A percentile compares a stretch with the other conserved stretches of the same genome.
Evolutionary conservation across 768 basidiomycete genomes (phyloP).

Genomic region (Lactarius indigo): DNA sequence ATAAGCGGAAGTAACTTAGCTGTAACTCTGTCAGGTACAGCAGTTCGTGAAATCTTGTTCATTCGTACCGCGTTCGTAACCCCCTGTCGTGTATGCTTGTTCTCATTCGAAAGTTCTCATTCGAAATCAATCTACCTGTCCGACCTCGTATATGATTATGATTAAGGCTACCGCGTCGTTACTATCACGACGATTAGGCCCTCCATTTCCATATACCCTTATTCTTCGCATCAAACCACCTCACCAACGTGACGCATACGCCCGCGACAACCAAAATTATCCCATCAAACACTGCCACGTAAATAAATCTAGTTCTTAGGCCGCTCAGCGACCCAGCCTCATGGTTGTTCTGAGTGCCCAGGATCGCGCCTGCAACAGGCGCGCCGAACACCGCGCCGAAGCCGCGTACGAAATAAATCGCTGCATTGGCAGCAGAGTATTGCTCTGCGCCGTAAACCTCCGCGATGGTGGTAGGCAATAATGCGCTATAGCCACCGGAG

Average conservation of each 20-base stretch:
- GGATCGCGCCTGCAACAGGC: slow-evolving; percentile 41
- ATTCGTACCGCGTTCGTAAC: not conserved
- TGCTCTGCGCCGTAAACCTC: slow-evolving; percentile 44
- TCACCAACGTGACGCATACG: slow-evolving; percentile 39
- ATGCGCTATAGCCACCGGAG: slow-evolving; percentile 44
- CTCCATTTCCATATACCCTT: slow-evolving; percentile 42
- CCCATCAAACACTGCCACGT: slow-evolving; percentile 40
- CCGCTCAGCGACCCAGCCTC: not conserved
- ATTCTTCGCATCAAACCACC: slow-evolving; percentile 41
- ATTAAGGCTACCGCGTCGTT: slow-evolving; percentile 1
- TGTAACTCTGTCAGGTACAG: not conserved
- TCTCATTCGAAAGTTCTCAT: too few relatives aligned
- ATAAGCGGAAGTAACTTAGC: slow-evolving; percentile 44
- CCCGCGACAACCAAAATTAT: slow-evolving; percentile 36
- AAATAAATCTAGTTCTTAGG: slow-evolving; percentile 35
- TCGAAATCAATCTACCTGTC: not conserved
- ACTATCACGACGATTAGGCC: slow-evolving; percentile 29
- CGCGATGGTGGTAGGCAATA: slow-evolving; percentile 42
- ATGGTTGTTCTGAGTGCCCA: slow-evolving; percentile 31
- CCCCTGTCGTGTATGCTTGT: not conserved
- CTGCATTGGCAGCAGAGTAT: slow-evolving; percentile 41
- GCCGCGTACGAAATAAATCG: slow-evolving; percentile 42
- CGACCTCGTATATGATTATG: not conserved
- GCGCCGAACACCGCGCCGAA: slow-evolving; percentile 41
- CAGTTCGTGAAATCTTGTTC: not conserved